Evolutionary conservation across 176 grass and related monocot species (phyloP).

Genomic region (Aegilops sharonensis): DNA sequence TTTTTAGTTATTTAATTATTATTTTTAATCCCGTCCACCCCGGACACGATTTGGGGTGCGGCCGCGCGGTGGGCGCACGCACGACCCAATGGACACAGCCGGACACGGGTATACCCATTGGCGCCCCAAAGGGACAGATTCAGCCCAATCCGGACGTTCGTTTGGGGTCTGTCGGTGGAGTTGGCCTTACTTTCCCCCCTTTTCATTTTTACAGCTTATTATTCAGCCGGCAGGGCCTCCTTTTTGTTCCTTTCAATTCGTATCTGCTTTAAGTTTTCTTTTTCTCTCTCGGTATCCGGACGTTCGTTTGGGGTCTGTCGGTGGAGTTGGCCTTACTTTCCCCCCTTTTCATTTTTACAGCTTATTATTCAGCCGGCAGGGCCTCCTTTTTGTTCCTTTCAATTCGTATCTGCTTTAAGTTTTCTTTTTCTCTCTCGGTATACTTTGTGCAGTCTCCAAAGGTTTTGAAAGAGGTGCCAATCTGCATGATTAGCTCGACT

Average conservation of each 20-base stretch:
- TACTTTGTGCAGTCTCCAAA: slow-evolving; percentile 2
- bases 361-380: background rate
- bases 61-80: too few species aligned
- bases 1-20: too few species aligned
- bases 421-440: background rate
- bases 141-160: too few species aligned
- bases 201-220: background rate
- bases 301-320: too few species aligned
- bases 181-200: background rate
- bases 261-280: slow-evolving; percentile 1
- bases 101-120: too few species aligned
- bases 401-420: background rate
- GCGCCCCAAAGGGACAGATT: too few species aligned
- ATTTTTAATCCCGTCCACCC: too few species aligned
- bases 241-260: slow-evolving; percentile 17
- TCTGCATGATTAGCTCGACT: background rate
- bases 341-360: background rate
- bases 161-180: too few species aligned
- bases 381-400: slow-evolving; percentile 13
- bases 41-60: too few species aligned
- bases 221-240: background rate
- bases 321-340: background rate
- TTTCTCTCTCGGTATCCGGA: background rate
- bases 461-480: background rate
- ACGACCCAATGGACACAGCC: too few species aligned